phyloP scores from a whole-genome alignment of 139 green algal genomes.

The Diplosphaera chodatii region DNA sequence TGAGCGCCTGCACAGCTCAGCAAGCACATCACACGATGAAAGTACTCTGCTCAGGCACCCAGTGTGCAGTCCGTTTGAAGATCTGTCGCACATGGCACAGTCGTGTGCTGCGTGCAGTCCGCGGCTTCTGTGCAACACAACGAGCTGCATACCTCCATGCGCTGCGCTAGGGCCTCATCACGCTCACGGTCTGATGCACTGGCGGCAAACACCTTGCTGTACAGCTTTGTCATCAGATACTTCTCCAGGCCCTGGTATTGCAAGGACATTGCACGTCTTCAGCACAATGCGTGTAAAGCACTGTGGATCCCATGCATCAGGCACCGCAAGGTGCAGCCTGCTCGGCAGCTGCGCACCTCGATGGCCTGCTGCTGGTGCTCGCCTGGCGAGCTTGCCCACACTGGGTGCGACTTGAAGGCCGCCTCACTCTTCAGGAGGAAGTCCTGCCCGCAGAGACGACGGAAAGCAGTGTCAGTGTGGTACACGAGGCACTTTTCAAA shows the following conservation, averaged over 20 bases:
- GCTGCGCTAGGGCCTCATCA: constrained; percentile 58
- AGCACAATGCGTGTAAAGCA: too few relatives aligned
- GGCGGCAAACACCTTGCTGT: constrained; percentile 67
- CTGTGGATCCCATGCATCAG: too few relatives aligned
- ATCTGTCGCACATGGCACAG: too few relatives aligned
- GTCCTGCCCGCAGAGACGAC: constrained; percentile 38
- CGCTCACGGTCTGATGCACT: constrained; percentile 61
- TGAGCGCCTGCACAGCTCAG: constrained; percentile 32
- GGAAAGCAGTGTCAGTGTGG: too few relatives aligned
- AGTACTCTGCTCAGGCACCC: too few relatives aligned
- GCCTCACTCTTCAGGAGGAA: constrained; percentile 77
- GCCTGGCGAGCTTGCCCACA: constrained; percentile 60
- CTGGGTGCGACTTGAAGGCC: constrained; percentile 67
- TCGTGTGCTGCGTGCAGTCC: too few relatives aligned
- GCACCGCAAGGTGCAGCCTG: neutral
- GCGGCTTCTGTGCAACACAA: too few relatives aligned
- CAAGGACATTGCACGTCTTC: too few relatives aligned
- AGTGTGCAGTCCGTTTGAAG: too few relatives aligned
- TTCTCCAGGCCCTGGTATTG: constrained; percentile 96
- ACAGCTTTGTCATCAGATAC: constrained; percentile 95
- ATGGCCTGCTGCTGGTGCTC: constrained; percentile 66
- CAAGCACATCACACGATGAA: too few relatives aligned
- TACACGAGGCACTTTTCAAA: too few relatives aligned
- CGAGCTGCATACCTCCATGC: constrained; percentile 42
- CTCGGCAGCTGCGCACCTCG: constrained; percentile 40